phyloP scores from a whole-genome alignment of 768 basidiomycete species.

The Boletus reticulatus region DNA sequence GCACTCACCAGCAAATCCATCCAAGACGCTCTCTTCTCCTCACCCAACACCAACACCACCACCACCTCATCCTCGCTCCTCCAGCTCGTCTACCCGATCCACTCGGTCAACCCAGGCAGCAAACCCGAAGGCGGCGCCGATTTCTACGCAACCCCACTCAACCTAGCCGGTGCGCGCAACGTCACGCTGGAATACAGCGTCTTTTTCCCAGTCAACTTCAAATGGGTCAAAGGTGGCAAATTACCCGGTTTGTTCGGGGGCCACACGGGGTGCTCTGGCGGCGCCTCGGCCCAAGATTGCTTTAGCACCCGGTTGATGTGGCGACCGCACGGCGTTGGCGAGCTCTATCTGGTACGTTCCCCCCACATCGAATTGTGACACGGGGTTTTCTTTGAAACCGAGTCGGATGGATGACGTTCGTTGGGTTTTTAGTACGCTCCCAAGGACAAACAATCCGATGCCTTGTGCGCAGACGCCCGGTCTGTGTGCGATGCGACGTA shows the following conservation, averaged over 20 bases:
- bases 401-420: not conserved
- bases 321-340: constrained; percentile 63
- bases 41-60: constrained; percentile 14
- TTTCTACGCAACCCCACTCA: constrained; percentile 55
- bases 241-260: constrained; percentile 80
- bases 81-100: constrained; percentile 64
- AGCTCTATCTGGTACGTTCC: constrained; percentile 65
- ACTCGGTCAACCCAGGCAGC: constrained; percentile 65
- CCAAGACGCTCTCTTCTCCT: not conserved
- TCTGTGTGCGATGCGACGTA: constrained; percentile 66
- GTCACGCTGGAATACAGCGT: constrained; percentile 68
- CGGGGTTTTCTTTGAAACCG: not conserved
- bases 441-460: constrained; percentile 60
- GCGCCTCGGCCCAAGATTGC: constrained; percentile 66
- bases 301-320: constrained; percentile 90
- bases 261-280: constrained; percentile 66
- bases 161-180: constrained; percentile 45
- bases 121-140: constrained; percentile 69
- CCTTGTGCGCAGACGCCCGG: constrained; percentile 54
- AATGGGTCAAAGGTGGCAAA: constrained; percentile 83
- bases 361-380: too few species aligned
- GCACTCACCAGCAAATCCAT: constrained; percentile 16
- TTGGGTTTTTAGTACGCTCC: constrained; percentile 60
- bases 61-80: constrained; percentile 43
- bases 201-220: constrained; percentile 72